A percentile compares a stretch with the other conserved stretches of the same genome.
These are phyloP conservation scores for Eimeria tenella DNA, from an alignment of 169 alveolate genomes.

Conservation along the genomic window DNA sequence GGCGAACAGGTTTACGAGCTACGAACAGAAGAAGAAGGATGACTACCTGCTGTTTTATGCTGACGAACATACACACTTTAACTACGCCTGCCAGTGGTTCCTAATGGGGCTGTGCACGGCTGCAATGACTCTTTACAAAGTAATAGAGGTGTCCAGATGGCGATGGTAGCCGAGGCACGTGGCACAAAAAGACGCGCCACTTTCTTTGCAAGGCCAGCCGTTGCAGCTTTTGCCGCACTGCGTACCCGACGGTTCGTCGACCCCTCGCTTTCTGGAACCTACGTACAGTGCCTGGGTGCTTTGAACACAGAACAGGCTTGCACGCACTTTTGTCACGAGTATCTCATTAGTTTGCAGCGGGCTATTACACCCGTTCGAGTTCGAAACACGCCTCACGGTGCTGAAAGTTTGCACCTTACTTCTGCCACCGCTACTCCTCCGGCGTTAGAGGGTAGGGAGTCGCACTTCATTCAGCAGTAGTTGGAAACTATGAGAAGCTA, in stretches of 20 bases:
- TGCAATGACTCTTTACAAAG: conserved; percentile 83
- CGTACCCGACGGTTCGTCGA: not conserved
- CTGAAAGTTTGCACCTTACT: too few species aligned
- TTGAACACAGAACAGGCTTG: too few species aligned
- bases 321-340: too few species aligned
- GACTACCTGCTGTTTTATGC: conserved; percentile 93
- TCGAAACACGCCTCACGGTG: too few species aligned
- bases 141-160: conserved; percentile 81
- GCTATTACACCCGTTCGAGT: too few species aligned
- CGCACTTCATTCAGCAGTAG: conserved; percentile 51
- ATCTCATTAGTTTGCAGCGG: too few species aligned
- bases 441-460: too few species aligned
- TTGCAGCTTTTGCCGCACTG: not conserved
- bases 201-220: not conserved
- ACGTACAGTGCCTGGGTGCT: too few species aligned
- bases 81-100: conserved; percentile 94
- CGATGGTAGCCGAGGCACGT: conserved; percentile 38
- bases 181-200: not conserved
- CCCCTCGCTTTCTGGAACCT: too few species aligned
- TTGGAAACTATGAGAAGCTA: conserved; percentile 72
- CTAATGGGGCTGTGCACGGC: conserved; percentile 81
- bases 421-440: too few species aligned
- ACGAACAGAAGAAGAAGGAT: conserved; percentile 83
- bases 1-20: conserved; percentile 82
- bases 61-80: conserved; percentile 92